Percentiles rank a stretch among this genome's conserved stretches.
phyloP scores from a whole-genome alignment of 2,329 filamentous ascomycete genomes.

The Leptodontidium sp. region DNA sequence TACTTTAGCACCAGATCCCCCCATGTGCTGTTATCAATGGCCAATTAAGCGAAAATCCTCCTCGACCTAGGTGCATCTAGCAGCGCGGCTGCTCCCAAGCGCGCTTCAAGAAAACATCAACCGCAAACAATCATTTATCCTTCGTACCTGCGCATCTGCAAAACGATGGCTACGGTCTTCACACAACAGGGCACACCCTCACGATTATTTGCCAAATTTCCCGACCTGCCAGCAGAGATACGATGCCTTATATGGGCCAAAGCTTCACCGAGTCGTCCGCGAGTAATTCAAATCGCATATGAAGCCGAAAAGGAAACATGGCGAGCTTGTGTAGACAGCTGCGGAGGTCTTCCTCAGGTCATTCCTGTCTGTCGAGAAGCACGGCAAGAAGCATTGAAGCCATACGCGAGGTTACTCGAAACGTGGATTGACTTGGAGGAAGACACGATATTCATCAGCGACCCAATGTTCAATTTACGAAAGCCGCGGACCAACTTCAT shows the following conservation, averaged over 20 bases:
- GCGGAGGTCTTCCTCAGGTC: constrained; percentile 26
- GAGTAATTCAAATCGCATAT: constrained; percentile 33
- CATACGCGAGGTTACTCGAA: constrained; percentile 28
- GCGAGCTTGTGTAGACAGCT: constrained; percentile 27
- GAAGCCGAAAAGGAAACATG: constrained; percentile 22
- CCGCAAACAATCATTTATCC: not conserved
- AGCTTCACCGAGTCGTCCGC: constrained; percentile 19
- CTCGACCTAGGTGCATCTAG: not conserved
- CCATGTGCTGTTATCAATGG: too few relatives aligned
- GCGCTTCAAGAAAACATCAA: not conserved
- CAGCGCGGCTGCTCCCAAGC: not conserved
- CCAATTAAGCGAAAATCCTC: not conserved
- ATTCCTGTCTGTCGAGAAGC: constrained; percentile 31
- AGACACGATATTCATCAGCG: constrained; percentile 36
- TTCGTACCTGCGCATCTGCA: not conserved
- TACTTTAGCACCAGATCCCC: not conserved
- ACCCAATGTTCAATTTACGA: constrained; percentile 29
- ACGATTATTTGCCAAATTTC: constrained; percentile 18
- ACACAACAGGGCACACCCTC: not conserved
- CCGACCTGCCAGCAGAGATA: constrained; percentile 27
- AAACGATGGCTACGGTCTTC: not conserved
- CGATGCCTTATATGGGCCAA: constrained; percentile 27
- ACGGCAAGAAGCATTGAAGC: constrained; percentile 28
- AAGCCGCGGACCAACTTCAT: constrained; percentile 22
- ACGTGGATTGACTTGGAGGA: constrained; percentile 30